These are phyloP conservation scores for Camelina laxa DNA, from an alignment of 345 rosid genomes.

Conservation along the genomic window DNA sequence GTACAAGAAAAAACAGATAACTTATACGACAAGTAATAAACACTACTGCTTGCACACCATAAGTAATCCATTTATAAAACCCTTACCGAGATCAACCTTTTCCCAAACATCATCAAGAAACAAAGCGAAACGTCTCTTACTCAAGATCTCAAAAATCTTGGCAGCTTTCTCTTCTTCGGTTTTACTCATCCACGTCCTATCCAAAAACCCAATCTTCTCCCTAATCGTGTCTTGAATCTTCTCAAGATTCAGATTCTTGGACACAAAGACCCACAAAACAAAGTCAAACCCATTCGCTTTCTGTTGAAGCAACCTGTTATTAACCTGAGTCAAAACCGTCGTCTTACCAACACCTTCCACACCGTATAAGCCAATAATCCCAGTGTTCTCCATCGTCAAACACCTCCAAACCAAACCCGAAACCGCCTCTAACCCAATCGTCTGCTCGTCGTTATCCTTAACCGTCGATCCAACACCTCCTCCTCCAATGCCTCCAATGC, in stretches of 20 bases:
- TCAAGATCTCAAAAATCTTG: slow-evolving; percentile 45
- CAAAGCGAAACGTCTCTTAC: slow-evolving; percentile 48
- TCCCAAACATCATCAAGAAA: slow-evolving; percentile 52
- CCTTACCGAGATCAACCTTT: slow-evolving; percentile 45
- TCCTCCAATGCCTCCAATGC: slow-evolving; percentile 23
- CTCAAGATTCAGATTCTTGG: slow-evolving; percentile 39
- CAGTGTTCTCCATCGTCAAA: slow-evolving; percentile 35
- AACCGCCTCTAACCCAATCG: slow-evolving; percentile 45
- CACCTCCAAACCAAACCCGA: slow-evolving; percentile 44
- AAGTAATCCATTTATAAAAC: background rate
- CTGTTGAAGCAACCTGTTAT: slow-evolving; percentile 43
- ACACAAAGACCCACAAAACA: slow-evolving; percentile 49
- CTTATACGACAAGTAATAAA: slow-evolving; percentile 2
- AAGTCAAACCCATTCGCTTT: slow-evolving; percentile 41
- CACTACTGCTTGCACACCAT: background rate
- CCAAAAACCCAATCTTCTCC: slow-evolving; percentile 44
- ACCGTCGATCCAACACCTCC: background rate
- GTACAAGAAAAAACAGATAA: background rate
- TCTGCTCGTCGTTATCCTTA: slow-evolving; percentile 35
- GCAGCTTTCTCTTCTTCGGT: slow-evolving; percentile 40
- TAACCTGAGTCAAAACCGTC: slow-evolving; percentile 49
- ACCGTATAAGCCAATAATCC: slow-evolving; percentile 44
- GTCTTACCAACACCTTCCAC: slow-evolving; percentile 53
- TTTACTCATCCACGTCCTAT: slow-evolving; percentile 44
- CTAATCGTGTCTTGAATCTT: slow-evolving; percentile 47